A percentile compares a stretch with the other conserved stretches of the same genome.
Evolutionary conservation across 2,329 filamentous ascomycete species (phyloP).

Genomic region (Cordyceps tenuipes): DNA sequence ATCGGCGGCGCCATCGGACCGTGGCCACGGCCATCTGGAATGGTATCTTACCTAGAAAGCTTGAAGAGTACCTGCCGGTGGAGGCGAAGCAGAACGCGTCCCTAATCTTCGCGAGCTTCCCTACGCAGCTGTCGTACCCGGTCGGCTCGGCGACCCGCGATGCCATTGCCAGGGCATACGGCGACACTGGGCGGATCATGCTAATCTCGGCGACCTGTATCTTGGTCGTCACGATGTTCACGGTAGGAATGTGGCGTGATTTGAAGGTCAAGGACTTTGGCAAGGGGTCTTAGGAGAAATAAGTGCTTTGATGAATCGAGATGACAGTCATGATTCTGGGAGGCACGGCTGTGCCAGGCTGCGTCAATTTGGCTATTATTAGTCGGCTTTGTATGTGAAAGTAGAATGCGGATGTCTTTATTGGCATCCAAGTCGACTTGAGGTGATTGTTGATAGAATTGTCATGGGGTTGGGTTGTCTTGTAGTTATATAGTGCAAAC

Average conservation of each 20-base stretch:
- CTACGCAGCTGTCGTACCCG: not conserved
- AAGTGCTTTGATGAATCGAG: not conserved
- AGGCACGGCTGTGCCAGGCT: too few species aligned
- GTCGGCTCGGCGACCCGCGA: not conserved
- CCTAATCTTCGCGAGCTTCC: not conserved
- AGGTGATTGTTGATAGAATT: too few species aligned
- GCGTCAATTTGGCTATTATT: not conserved
- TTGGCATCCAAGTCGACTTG: too few species aligned
- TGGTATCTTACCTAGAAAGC: not conserved
- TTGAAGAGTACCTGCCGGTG: not conserved
- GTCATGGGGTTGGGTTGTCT: too few species aligned
- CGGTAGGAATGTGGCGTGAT: constrained; percentile 4
- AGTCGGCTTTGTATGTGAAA: not conserved
- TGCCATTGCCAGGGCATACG: not conserved
- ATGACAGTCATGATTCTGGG: not conserved
- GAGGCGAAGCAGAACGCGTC: not conserved
- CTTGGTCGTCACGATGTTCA: not conserved
- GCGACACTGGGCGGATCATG: constrained; percentile 7
- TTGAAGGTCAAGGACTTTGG: constrained; percentile 5
- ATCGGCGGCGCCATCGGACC: constrained; percentile 7
- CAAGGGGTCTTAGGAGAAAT: not conserved
- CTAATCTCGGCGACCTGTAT: not conserved
- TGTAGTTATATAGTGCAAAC: too few species aligned
- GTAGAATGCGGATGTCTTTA: too few species aligned
- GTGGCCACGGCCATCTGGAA: constrained; percentile 6